Evolutionary conservation across 345 rosid genomes (phyloP).

Genomic region (Carallia brachiata): DNA sequence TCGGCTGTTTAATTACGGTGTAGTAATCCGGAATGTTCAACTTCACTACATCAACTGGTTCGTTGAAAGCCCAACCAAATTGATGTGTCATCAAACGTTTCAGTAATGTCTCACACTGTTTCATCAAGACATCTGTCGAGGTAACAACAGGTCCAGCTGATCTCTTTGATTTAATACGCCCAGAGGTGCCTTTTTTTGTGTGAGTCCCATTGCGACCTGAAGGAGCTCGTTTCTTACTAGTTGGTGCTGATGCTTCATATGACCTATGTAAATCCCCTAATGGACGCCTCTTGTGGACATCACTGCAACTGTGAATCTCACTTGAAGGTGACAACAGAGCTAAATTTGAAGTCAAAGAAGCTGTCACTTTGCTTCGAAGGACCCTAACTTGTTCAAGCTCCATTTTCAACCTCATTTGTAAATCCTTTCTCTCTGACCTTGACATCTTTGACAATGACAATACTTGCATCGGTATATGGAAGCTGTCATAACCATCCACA

Average conservation of each 20-base stretch:
- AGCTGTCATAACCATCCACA: slow-evolving; percentile 41
- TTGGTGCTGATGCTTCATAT: slow-evolving; percentile 31
- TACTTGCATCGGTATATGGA: slow-evolving; percentile 53
- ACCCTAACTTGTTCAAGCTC: slow-evolving; percentile 74
- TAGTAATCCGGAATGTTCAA: slow-evolving; percentile 88
- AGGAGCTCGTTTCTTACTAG: slow-evolving; percentile 51
- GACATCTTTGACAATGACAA: slow-evolving; percentile 62
- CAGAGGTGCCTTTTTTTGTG: slow-evolving; percentile 41
- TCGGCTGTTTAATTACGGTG: slow-evolving; percentile 75
- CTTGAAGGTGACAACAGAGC: slow-evolving; percentile 47
- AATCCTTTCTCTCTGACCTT: slow-evolving; percentile 51
- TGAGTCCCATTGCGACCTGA: slow-evolving; percentile 41
- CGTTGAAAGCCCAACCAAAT: slow-evolving; percentile 59
- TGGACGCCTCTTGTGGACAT: slow-evolving; percentile 54
- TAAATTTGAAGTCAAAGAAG: slow-evolving; percentile 38
- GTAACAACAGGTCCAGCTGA: slow-evolving; percentile 26
- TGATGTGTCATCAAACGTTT: slow-evolving; percentile 63
- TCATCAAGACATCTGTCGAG: slow-evolving; percentile 44
- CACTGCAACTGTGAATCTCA: slow-evolving; percentile 63
- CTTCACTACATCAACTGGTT: slow-evolving; percentile 72
- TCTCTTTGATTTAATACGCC: slow-evolving; percentile 32
- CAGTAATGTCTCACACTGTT: slow-evolving; percentile 64
- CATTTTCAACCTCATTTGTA: slow-evolving; percentile 48
- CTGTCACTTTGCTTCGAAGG: slow-evolving; percentile 52
- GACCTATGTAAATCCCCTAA: slow-evolving; percentile 36